These are phyloP conservation scores for Fraxinus greggii DNA, from an alignment of 305 asterid species.

Conservation along the genomic window DNA sequence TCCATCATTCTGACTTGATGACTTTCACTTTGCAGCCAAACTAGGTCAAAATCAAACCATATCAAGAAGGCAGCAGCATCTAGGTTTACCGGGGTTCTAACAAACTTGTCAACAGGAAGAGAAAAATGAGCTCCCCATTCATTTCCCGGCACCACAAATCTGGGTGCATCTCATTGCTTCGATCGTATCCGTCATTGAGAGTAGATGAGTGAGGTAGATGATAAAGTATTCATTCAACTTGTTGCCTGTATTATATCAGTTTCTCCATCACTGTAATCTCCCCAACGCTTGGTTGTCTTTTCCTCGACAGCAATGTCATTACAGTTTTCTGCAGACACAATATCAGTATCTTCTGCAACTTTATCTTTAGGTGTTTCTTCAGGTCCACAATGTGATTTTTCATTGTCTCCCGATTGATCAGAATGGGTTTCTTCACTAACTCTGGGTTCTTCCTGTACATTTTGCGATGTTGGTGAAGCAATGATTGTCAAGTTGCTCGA, in stretches of 20 bases:
- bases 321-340: conserved; percentile 20
- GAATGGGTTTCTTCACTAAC: conserved; percentile 34
- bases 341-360: conserved; percentile 28
- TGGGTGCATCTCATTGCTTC: background rate
- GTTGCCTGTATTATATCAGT: conserved; percentile 42
- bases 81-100: background rate
- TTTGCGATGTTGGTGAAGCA: conserved; percentile 25
- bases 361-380: conserved; percentile 33
- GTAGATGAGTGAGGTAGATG: background rate
- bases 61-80: background rate
- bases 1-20: background rate
- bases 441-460: conserved; percentile 27
- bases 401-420: conserved; percentile 36
- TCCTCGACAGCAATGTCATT: conserved; percentile 34
- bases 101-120: background rate
- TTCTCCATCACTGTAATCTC: conserved; percentile 62
- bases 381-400: conserved; percentile 29
- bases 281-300: conserved; percentile 50
- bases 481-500: conserved; percentile 22
- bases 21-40: background rate
- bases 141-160: background rate
- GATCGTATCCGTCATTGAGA: background rate
- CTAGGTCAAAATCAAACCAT: background rate
- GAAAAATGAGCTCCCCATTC: background rate
- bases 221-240: conserved; percentile 28